These are phyloP conservation scores for Emmonsiellopsis sp. DNA, from an alignment of 2,329 filamentous ascomycete species.

Conservation along the genomic window DNA sequence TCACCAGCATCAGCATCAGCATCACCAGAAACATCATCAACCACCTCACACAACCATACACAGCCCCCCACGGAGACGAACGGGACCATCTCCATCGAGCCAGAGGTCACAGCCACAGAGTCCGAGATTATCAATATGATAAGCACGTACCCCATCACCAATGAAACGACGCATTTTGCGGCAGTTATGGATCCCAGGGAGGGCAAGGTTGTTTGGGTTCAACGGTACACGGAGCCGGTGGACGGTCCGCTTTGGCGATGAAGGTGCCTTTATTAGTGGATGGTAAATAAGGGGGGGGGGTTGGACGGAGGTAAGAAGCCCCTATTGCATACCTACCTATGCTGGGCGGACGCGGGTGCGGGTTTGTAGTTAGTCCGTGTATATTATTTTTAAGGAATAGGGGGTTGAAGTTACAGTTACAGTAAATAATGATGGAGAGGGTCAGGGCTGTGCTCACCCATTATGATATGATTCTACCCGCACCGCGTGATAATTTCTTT, in stretches of 20 bases:
- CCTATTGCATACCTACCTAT: too few relatives aligned
- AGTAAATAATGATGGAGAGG: too few relatives aligned
- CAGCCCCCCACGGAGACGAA: neutral
- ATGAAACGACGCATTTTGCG: constrained; percentile 50
- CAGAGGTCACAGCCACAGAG: constrained; percentile 18
- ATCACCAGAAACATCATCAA: neutral
- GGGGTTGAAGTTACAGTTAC: too few relatives aligned
- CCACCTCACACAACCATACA: neutral
- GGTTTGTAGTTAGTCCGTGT: too few relatives aligned
- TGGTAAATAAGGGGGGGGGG: neutral
- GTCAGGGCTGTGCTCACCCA: too few relatives aligned
- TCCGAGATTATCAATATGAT: constrained; percentile 40
- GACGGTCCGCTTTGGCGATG: neutral
- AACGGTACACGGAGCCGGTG: constrained; percentile 16
- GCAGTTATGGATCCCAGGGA: constrained; percentile 46
- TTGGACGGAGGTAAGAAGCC: too few relatives aligned
- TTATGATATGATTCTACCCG: too few relatives aligned
- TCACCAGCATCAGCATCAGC: neutral
- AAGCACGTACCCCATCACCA: constrained; percentile 43
- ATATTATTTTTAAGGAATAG: too few relatives aligned
- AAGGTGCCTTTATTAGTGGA: neutral
- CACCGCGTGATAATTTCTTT: too few relatives aligned
- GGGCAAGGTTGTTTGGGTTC: constrained; percentile 41
- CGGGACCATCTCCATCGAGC: constrained; percentile 1
- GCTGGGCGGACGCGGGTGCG: too few relatives aligned